Base-by-base conservation (phyloP, 2,329 filamentous ascomycete species). In the Trichoderma endophyticum region DNA sequence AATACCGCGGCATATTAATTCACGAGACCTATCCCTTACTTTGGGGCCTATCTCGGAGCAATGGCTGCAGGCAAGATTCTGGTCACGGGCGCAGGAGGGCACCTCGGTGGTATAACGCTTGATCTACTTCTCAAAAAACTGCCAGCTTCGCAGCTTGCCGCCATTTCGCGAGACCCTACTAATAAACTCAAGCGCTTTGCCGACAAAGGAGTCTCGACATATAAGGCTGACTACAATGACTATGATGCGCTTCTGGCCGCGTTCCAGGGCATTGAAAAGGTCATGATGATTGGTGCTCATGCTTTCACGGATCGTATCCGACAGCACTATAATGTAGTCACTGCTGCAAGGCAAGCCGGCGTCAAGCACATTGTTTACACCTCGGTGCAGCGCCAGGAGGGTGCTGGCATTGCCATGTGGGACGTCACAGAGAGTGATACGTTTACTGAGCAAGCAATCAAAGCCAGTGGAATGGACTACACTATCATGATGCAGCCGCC, bases 401-500 rank as follows among this genome's bases (percentile, higher is more conserved):
- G 63, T 1, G 51, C 63, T 2, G 63, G 63, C 15, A 34, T 66
- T 7, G 21, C 34, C 8, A 21, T 66, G 8, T 57, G 48, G 63
- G 63, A 57, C 21, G 6, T 66, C 21, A 66, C 63, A 4, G 63
- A 66, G 48, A 66, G 48, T 18, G 63, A 66, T 18, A 66, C 63
- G 3, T 66, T 57, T 28, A 66, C 63, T 8, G 63, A 66, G 28
- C 63, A 66, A 6, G 63, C 48, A 5, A 4, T 57, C 6, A 30
- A 51, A 14, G 48, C 63, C 32, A 36, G 48, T 26, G 63, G 63
- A 18, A 39, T 66, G 63, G 48, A 51, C 5, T 66, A 57, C 24
- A 66, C 63, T 8, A 66, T 66, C 30, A 24, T 66, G 63, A 66
- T 66, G 48, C 63, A 66, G 48, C 63, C 63, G 18, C 14, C 63